phyloP scores from a whole-genome alignment of 257 asterid genomes.

The Solanum rostratum region DNA sequence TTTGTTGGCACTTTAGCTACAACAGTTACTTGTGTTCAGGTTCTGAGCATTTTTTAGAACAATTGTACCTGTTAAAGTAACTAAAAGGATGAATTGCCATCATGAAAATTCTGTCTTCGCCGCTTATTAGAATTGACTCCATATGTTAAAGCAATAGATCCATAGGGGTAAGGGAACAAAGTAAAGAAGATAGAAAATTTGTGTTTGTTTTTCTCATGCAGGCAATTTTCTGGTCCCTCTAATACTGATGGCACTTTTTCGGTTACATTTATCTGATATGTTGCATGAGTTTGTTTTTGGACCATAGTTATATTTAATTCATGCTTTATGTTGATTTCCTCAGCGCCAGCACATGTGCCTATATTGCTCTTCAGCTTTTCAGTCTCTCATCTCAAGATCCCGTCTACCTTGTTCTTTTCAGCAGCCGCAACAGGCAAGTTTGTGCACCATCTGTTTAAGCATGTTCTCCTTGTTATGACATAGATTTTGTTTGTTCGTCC shows the following conservation, averaged over 20 bases:
- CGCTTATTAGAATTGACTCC: neutral
- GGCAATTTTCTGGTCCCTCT: neutral
- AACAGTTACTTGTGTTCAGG: neutral
- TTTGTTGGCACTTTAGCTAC: neutral
- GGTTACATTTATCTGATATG: neutral
- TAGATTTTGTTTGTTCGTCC: neutral
- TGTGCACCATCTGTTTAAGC: neutral
- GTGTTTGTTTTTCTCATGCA: neutral
- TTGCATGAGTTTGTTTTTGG: neutral
- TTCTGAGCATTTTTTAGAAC: neutral
- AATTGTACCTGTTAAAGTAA: too few relatives aligned
- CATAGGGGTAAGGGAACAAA: neutral
- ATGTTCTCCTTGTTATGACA: neutral
- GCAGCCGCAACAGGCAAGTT: conserved; percentile 54
- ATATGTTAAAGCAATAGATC: neutral
- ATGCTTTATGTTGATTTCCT: conserved; percentile 5
- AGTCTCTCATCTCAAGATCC: conserved; percentile 53
- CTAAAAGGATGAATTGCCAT: too few relatives aligned
- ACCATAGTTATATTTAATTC: neutral
- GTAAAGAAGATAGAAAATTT: neutral
- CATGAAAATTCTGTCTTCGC: neutral
- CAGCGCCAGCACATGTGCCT: conserved; percentile 56
- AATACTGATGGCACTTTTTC: neutral
- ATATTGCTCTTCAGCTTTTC: conserved; percentile 56
- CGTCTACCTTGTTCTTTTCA: conserved; percentile 43